Base-by-base conservation (phyloP, 352 stramenopile species). In the Thraustochytrium sp. region DNA sequence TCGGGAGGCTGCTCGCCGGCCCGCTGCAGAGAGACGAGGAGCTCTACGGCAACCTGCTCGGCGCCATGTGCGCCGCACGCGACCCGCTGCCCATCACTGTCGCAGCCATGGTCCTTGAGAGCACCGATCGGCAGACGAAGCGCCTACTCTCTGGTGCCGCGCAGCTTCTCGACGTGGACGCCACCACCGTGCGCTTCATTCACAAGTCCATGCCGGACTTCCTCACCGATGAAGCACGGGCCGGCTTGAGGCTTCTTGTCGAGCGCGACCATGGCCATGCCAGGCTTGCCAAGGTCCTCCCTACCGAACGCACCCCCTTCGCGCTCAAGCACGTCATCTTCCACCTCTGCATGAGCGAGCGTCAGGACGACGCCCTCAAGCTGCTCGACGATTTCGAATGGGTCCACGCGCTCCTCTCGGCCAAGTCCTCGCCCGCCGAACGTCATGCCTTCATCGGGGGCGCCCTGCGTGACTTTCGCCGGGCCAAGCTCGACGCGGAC, bases 241-340 rank as follows among this genome's bases (percentile, higher is more conserved):
- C 97, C 61, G 96, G 97, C 92, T 97, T 97, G 76, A 92, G 92
- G 0, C 91, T 97, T 84, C 93, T 93, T 16, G 97, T 93, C 91
- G 88, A 89, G 0, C 92, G 91, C 23, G 97, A 93, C 0, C 88
- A 88, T 40, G 89, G 87, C 23, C 55, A 64, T 3, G 4, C 4
- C n/a, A 44, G 18, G 11, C 29, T 44, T 5, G 26, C 55, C 8
- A 9, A 18, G 55, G 31, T 38, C 13, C 31, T 21, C 34, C 29
- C 38, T 3, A 37, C 4, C 5, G 16, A 23, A 18, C 9, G 55
- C 5, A 13, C 21, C 0, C n/a, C 40, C n/a, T n/a, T n/a, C n/a
- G n/a, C n/a, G n/a, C n/a, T n/a, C n/a, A n/a, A n/a, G n/a, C n/a
- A n/a, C n/a, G n/a, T n/a, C n/a, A n/a, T n/a, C n/a, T n/a, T n/a